phyloP scores from a whole-genome alignment of 768 basidiomycete genomes.

The Tulasnella sp. region DNA sequence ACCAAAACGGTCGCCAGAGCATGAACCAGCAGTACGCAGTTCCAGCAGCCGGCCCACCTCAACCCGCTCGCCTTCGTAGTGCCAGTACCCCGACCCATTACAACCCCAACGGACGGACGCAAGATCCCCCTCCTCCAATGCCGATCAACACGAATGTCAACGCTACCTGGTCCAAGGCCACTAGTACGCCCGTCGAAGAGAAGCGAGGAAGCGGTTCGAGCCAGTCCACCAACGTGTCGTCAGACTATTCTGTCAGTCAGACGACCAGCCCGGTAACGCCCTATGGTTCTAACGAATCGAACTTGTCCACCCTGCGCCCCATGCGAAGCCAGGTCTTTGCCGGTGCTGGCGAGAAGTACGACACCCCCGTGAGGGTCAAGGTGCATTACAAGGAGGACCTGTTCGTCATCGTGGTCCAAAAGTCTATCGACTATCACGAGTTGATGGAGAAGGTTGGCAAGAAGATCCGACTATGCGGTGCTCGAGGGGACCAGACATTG shows the following conservation, averaged over 20 bases:
- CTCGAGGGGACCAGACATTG: slow-evolving; percentile 60
- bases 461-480: slow-evolving; percentile 89
- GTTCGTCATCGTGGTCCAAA: slow-evolving; percentile 85
- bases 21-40: not conserved
- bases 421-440: slow-evolving; percentile 68
- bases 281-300: slow-evolving; percentile 83
- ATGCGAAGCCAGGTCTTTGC: slow-evolving; percentile 50
- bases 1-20: slow-evolving; percentile 29
- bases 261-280: slow-evolving; percentile 58
- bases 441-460: slow-evolving; percentile 83
- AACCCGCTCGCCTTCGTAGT: slow-evolving; percentile 9
- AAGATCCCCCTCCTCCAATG: slow-evolving; percentile 33
- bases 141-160: slow-evolving; percentile 53
- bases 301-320: slow-evolving; percentile 50
- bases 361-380: slow-evolving; percentile 72
- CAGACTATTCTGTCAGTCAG: slow-evolving; percentile 53
- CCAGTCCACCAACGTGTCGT: slow-evolving; percentile 71
- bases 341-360: slow-evolving; percentile 22
- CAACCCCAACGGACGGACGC: slow-evolving; percentile 3
- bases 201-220: slow-evolving; percentile 83
- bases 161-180: slow-evolving; percentile 27
- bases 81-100: slow-evolving; percentile 17
- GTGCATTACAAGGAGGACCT: slow-evolving; percentile 93
- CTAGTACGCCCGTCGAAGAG: slow-evolving; percentile 23
- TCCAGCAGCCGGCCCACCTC: slow-evolving; percentile 13